These are phyloP conservation scores for Calonectria montana DNA, from an alignment of 2,329 filamentous ascomycete species.

Conservation along the genomic window DNA sequence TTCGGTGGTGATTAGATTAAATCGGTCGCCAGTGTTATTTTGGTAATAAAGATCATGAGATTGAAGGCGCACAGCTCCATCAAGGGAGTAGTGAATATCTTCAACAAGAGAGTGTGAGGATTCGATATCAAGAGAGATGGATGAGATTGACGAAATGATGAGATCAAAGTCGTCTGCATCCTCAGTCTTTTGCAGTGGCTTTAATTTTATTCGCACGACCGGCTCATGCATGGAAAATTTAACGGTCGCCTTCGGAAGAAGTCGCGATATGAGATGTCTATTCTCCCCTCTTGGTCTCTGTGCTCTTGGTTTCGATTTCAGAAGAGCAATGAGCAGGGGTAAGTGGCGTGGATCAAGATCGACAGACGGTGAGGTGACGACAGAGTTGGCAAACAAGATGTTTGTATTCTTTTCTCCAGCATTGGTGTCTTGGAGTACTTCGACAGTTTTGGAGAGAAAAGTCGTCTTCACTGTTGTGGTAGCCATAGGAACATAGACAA, in stretches of 20 bases:
- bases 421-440: constrained; percentile 77
- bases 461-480: constrained; percentile 96
- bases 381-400: constrained; percentile 94
- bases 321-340: constrained; percentile 82
- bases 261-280: constrained; percentile 83
- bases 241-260: constrained; percentile 92
- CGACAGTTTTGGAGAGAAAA: constrained; percentile 91
- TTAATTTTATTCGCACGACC: constrained; percentile 88
- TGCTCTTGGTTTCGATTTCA: constrained; percentile 65
- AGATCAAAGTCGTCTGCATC: constrained; percentile 89
- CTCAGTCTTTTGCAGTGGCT: constrained; percentile 74
- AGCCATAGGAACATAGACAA: constrained; percentile 96
- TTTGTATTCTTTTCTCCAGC: constrained; percentile 91
- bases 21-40: constrained; percentile 82
- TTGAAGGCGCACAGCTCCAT: constrained; percentile 83
- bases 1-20: constrained; percentile 89
- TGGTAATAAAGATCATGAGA: constrained; percentile 96
- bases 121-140: constrained; percentile 91
- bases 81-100: constrained; percentile 87
- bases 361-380: constrained; percentile 94
- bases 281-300: constrained; percentile 54
- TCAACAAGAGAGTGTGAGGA: constrained; percentile 92
- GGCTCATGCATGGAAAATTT: constrained; percentile 98
- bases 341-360: constrained; percentile 94
- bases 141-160: constrained; percentile 94